phyloP scores from a whole-genome alignment of 1,284 basidiomycete genomes.

The Gymnopus androsaceus region DNA sequence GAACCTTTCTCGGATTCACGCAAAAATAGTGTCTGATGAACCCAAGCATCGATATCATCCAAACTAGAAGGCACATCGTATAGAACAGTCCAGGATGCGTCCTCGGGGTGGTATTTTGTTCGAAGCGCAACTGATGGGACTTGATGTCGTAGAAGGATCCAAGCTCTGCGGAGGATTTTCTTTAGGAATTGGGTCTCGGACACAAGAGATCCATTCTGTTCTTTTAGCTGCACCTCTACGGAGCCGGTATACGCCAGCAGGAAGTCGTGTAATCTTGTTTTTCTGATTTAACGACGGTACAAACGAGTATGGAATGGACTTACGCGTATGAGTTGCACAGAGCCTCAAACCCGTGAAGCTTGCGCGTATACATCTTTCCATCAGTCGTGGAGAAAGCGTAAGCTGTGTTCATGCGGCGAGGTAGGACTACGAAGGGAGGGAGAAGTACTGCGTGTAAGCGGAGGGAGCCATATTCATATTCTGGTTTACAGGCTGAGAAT shows the following conservation, averaged over 20 bases:
- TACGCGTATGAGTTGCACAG: not conserved
- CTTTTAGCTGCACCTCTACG: not conserved
- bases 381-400: not conserved
- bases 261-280: constrained; percentile 1
- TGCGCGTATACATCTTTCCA: not conserved
- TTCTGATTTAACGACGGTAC: not conserved
- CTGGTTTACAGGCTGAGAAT: too few species aligned
- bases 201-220: not conserved
- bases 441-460: too few species aligned
- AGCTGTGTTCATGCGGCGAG: not conserved
- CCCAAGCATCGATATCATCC: not conserved
- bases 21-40: not conserved
- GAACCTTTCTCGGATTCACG: not conserved
- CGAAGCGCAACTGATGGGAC: not conserved
- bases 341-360: not conserved
- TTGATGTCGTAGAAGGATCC: not conserved
- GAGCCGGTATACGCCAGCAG: not conserved
- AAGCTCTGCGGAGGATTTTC: not conserved
- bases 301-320: not conserved
- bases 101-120: not conserved
- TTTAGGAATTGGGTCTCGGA: not conserved
- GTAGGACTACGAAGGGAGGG: too few species aligned
- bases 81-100: not conserved
- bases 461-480: too few species aligned
- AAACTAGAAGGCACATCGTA: not conserved